A percentile compares a stretch with the other conserved stretches of the same genome.
Conservation (phyloP, 345 rosid species). For the Turnera subulata region DNA sequence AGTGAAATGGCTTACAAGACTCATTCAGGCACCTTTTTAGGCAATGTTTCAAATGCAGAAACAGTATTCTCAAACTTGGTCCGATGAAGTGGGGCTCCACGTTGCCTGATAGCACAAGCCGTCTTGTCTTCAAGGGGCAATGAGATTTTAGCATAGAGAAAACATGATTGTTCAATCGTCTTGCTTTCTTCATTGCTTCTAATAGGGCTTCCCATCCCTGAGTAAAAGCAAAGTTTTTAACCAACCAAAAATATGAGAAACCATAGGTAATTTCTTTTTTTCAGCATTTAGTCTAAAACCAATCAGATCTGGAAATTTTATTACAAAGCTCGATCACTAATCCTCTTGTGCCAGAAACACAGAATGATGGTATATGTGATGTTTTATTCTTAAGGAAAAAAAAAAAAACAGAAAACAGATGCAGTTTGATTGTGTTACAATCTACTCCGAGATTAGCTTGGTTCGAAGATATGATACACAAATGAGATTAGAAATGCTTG, state of each 20-base stretch:
- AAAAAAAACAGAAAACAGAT: too few species aligned
- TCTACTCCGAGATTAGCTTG: too few species aligned
- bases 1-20: neutral
- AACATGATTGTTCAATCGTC: slow-evolving; percentile 92
- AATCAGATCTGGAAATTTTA: too few species aligned
- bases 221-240: neutral
- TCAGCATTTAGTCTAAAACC: too few species aligned
- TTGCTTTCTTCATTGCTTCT: slow-evolving; percentile 97
- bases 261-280: too few species aligned
- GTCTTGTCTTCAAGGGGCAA: slow-evolving; percentile 92
- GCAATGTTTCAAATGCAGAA: slow-evolving; percentile 93
- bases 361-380: too few species aligned
- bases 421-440: too few species aligned
- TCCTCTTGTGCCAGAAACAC: too few species aligned
- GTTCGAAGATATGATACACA: too few species aligned
- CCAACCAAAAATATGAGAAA: neutral
- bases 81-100: slow-evolving; percentile 89
- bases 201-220: slow-evolving; percentile 89
- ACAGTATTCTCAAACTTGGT: slow-evolving; percentile 90
- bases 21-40: slow-evolving; percentile 63
- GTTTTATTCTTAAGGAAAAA: too few species aligned
- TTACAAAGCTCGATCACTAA: too few species aligned
- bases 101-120: slow-evolving; percentile 95
- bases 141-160: slow-evolving; percentile 97
- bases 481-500: too few species aligned